Evolutionary conservation across 441 rosid genomes (phyloP), one percentile per base, ranked within the genome.

Genomic region (Populus hybrid): DNA sequence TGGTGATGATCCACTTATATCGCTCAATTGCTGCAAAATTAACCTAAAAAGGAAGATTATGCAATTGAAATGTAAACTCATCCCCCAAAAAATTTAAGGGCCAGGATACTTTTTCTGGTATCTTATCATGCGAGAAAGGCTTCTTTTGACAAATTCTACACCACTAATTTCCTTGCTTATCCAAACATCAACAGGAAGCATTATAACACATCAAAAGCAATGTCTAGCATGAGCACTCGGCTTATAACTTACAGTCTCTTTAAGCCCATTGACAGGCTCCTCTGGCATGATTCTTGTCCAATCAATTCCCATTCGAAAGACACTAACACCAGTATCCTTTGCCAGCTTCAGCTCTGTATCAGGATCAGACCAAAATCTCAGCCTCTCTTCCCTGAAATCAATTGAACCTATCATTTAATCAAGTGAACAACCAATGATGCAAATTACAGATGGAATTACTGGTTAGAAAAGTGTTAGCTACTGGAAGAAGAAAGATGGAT

Each of bases 341-440:
- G 97, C 99, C 81, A 95, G 89, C 81, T 87, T 90, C 84, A 95
- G 73, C 85, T 95, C 99, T 12, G 81, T 86, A 75, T 94, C 99
- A 85, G 99, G 99, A 80, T 95, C 99, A 82, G 95, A 87, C 98
- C 99, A 95, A 87, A 95, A 95, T 79, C 85, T 94, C 67, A 95
- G 86, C 77, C 98, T 95, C 73, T 90, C 95, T 89, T 89, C 89
- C 86, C 99, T 92, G 89, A 78, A 86, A 86, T 73, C 64, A 81
- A 76, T 79, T 66, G 78, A 74, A 80, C 73, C 69, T 85, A 70
- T 77, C 36, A 75, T 53, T 64, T 80, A 72, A 67, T 78, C 81
- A 68, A 74, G 70, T 84, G 75, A 80, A 74, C 68, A 71, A 53
- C 53, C 21, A 21, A 61, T 7, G 18, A 71, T 34, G 38, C 21